Evolutionary conservation across 2,329 filamentous ascomycete species (phyloP), one percentile per base, ranked within the genome.

Genomic region (Pseudogymnoascus sp.): DNA sequence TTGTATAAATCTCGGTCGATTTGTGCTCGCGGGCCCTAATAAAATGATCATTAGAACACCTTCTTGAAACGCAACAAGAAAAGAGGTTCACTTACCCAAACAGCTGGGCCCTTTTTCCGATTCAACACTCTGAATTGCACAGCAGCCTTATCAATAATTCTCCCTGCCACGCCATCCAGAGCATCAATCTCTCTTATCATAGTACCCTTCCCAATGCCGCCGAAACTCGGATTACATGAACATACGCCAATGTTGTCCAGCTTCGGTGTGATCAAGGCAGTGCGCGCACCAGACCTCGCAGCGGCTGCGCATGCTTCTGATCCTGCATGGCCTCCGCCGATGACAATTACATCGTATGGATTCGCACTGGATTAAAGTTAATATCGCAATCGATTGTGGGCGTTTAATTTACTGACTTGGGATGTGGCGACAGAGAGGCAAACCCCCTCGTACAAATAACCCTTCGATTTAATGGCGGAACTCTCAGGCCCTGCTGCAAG

Each of bases 121-220:
- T 99, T 99, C 71, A 99, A 76, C 16, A 96, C 83, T 66, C 90
- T 87, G 75, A 97, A 99, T 74, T 97, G 93, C n/a, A 97, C 85
- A 5, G 91, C 95, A 2, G 95, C 89, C 74, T 95, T 93, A 77
- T 99, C 95, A 64, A 96, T 91, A 21, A 97, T 88, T 37, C 91
- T 84, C 0, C 91, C 93, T 0, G 92, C 88, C 18, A 99, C 79
- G 0, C 95, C 95, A 72, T 97, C 95, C 65, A 99, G 81, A 0
- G 95, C 95, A 78, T 99, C 95, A 34, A 99, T 88, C 76, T 99
- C 95, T 43, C 93, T 88, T 60, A 99, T 80, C 80, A 99, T 97
- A 8, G 91, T 97, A 14, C 95, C 95, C 75, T 99, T 99, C 49
- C 95, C 95, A 69, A 99, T 97, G n/a, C 95, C 95, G 40, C 95